Base-by-base conservation (phyloP, 305 asterid genomes). In the Fraxinus platypoda region DNA sequence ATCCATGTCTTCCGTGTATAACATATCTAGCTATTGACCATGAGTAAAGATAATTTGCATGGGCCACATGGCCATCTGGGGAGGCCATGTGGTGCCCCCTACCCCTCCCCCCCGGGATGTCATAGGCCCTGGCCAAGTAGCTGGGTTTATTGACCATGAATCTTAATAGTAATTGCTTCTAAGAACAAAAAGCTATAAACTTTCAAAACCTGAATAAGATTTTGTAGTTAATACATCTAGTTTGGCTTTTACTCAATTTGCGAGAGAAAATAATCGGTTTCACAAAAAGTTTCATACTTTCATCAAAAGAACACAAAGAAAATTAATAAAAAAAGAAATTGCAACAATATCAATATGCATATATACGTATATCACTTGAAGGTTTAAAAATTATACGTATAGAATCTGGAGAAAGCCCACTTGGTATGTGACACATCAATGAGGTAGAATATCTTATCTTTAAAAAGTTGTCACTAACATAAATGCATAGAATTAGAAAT, bases 401-500 rank as follows among this genome's bases (percentile, higher is more conserved):
- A 52, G 62, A 52, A 52, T 52, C 8, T 52, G 13, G 1, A 77
- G 77, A 77, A 71, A 49, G 85, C 9, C 54, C 80, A 77, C 73
- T 78, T 70, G 59, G 37, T 46, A 64, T 35, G 64, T 75, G 21
- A 81, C 1, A 52, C 7, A 38, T 57, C 71, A 76, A 41, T 37
- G 4, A 34, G 31, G 33, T 3, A 64, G 83, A 81, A 81, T 78
- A 86, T 81, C 83, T 78, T 83, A 83, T 83, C 88, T 70, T 37
- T 17, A 49, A 74, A 80, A 76, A 75, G n/a, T 11, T 3, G 57
- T 13, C 57, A 13, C 23, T 52, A 81, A 77, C 75, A 74, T 59
- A 62, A 33, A 70, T 26, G n/a, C 25, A 41, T 30, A 43, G 21
- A 4, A 52, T 21, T 81, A 43, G 21, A 4, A 52, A 35, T 81